Conservation (phyloP, 306 rosid genomes). For the Cicer arietinum region DNA sequence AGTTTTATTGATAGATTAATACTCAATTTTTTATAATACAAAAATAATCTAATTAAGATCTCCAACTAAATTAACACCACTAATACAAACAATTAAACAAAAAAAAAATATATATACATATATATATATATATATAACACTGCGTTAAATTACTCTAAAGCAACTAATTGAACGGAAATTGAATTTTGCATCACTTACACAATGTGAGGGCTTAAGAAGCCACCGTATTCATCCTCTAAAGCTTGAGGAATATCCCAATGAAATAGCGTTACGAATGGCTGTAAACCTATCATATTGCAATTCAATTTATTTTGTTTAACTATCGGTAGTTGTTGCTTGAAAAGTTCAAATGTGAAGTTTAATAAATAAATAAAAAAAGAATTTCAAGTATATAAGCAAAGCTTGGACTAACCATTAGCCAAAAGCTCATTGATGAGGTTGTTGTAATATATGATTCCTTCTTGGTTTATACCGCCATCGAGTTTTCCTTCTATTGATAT, state of each 20-base stretch:
- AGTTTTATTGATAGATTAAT: not conserved
- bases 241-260: slow-evolving; percentile 79
- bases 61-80: too few species aligned
- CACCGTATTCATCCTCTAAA: slow-evolving; percentile 64
- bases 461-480: slow-evolving; percentile 60
- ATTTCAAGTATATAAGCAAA: not conserved
- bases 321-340: not conserved
- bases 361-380: not conserved
- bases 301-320: not conserved
- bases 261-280: slow-evolving; percentile 62
- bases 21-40: not conserved
- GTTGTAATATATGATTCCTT: slow-evolving; percentile 63
- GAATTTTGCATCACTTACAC: slow-evolving; percentile 48
- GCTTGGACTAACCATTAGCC: slow-evolving; percentile 48
- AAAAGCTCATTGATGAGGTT: slow-evolving; percentile 61
- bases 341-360: not conserved
- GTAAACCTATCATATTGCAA: slow-evolving; percentile 35
- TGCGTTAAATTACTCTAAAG: too few species aligned
- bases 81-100: not conserved
- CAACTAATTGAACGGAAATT: not conserved
- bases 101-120: too few species aligned
- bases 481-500: slow-evolving; percentile 55
- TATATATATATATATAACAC: too few species aligned
- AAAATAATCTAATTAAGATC: too few species aligned
- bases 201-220: slow-evolving; percentile 55